Evolutionary conservation across 2,329 filamentous ascomycete species (phyloP), one percentile per base, ranked within the genome.

Genomic region (Colletotrichum sp.): DNA sequence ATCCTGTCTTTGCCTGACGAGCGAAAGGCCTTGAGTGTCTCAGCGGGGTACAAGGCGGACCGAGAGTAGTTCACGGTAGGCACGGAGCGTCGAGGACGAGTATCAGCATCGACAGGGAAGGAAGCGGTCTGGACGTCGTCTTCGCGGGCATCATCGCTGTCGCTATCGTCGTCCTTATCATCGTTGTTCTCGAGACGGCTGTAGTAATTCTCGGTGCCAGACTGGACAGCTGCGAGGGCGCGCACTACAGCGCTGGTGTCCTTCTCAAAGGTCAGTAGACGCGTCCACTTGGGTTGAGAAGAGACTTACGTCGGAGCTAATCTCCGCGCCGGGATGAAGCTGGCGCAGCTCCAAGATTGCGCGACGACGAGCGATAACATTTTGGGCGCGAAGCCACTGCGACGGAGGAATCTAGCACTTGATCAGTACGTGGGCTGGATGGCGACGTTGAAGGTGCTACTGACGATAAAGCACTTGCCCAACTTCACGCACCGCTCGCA

Each of bases 231-330:
- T 15, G 15, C 13, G 3, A 34, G 36, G 13, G 30, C 32, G 32
- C 32, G 16, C 13, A 25, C 36, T 13, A 64, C n/a, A 64, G 52
- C n/a, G 25, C 25, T 56, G 1, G 52, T 27, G 12, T 56, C 52
- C 52, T 56, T 56, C 2, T 27, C 22, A 0, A 43, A 0, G 0
- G 1, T 56, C 15, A 22, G 25, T 0, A 25, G 27, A 2, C 22
- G 25, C 52, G 0, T 56, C 15, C 52, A 25, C 25, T 8, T 25
- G 25, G n/a, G 22, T 56, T 15, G 52, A 56, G 52, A 5, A 25
- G 10, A 25, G 7, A 56, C 52, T 27, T 27, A 56, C 52, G 3
- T 22, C 52, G 2, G 52, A 5, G 25, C 22, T 27, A 12, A 56
- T 27, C 1, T 56, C 25, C 2, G 52, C 25, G 25, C n/a, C 8